Conservation (phyloP, 345 rosid species). For the Gynandropsis gynandra region DNA sequence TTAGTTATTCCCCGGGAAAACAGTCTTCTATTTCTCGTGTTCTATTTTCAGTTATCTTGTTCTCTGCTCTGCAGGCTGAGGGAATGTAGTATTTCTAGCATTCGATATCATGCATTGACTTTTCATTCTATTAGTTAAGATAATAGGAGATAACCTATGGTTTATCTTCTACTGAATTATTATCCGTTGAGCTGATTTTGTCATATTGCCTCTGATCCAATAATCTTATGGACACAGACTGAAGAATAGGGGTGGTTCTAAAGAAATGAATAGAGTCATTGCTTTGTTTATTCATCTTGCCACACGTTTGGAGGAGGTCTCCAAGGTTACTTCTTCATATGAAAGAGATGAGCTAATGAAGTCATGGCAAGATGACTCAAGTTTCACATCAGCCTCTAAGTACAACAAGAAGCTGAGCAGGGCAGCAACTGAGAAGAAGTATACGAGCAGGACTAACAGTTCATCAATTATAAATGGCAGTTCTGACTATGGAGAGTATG, state of each 20-base stretch:
- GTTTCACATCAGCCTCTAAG: conserved; percentile 46
- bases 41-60: conserved; percentile 8
- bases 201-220: conserved; percentile 13
- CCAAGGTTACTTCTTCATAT: conserved; percentile 58
- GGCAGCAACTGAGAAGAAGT: conserved; percentile 54
- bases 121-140: conserved; percentile 3
- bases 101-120: neutral
- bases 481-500: conserved; percentile 62
- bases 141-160: neutral
- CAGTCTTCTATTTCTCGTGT: neutral
- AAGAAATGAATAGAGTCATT: conserved; percentile 68
- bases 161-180: conserved; percentile 8
- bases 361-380: conserved; percentile 73
- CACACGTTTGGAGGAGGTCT: conserved; percentile 75
- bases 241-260: conserved; percentile 63
- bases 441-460: conserved; percentile 56
- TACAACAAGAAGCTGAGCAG: conserved; percentile 55
- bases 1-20: conserved; percentile 9
- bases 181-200: conserved; percentile 2
- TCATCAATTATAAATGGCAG: conserved; percentile 40
- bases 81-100: conserved; percentile 11
- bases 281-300: conserved; percentile 81
- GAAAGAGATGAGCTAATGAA: conserved; percentile 76
- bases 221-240: conserved; percentile 43
- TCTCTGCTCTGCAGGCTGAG: conserved; percentile 7